Base-by-base conservation (phyloP, 768 basidiomycete genomes). In the Chiua virens region DNA sequence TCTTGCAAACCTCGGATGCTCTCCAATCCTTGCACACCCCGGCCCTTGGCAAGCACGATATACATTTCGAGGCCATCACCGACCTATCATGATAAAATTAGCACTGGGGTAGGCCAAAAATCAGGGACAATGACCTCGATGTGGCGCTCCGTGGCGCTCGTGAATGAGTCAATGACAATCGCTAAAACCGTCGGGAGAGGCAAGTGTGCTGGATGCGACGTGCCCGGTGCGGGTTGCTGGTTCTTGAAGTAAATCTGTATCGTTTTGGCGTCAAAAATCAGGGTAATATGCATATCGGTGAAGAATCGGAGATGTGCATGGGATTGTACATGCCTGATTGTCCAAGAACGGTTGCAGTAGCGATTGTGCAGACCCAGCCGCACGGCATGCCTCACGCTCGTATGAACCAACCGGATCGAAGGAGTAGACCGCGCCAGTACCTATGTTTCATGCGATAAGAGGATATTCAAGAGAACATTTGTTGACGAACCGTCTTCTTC, bases 331-430 rank as follows among this genome's bases (percentile, higher is more conserved):
- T 64, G 87, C 96, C 83, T 98, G 95, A 71, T 97, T 98, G 73
- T 99, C 97, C 61, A 99, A 75, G 83, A 99, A 97, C 2, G 97
- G 97, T 64, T 99, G 97, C 8, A 99, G 83, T 21, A 99, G 81
- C 42, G 85, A 81, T 67, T 92, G 89, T n/a, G 95, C 96, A 15
- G 95, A 89, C 44, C 97, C 97, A 42, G 95, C 94, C 35, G 95
- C 95, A 55, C 97, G 87, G 74, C 95, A 98, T 28, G 90, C 83
- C 74, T 97, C 94, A 53, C 97, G 89, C 73, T 98, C 95, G 70
- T 99, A 99, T 42, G 91, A 94, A 23, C 97, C 97, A 28, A 98
- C 93, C 35, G 97, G 97, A 72, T 99, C 97, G 71, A 97, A 99
- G n/a, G 96, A 98, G 78, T 99, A 99, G 27, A 99, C 95, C 10